Evolutionary conservation across 2,329 filamentous ascomycete species (phyloP), one percentile per base, ranked within the genome.

Genomic region (Pseudocercospora fuligena): DNA sequence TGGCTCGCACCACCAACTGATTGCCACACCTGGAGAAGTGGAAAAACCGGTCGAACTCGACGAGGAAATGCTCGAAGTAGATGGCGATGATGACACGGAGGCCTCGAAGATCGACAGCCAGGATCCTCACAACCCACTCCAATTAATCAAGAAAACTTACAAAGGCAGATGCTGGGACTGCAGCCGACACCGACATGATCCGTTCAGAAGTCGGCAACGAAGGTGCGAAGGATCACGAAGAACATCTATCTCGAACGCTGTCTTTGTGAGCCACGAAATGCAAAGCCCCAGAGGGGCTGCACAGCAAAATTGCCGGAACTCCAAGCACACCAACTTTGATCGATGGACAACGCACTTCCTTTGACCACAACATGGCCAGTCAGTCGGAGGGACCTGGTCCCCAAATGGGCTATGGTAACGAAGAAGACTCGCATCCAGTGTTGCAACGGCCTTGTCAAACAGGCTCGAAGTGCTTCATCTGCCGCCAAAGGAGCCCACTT

Each of bases 71-170:
- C 27, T 66, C 7, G 64, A 66, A 31, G 59, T 63, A 25, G 64
- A 59, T 19, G 64, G 64, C 2, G 64, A 60, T n/a, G 64, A 63
- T n/a, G 64, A 66, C 40, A 51, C 58, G n/a, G 60, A 66, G 27
- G 49, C 46, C 14, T 43, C 59, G 5, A 60, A 63, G 43, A 19
- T 7, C 27, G 57, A 62, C 59, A 66, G 64, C 33, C 59, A 66
- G 60, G 57, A 61, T 21, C 56, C 56, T 12, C 63, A 65, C 63
- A 61, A 31, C n/a, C 3, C 53, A 11, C 23, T 65, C 5, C 40
- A 29, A n/a, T 3, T 65, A 27, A 56, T 65, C 56, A 65, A 61
- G 54, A 47, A 25, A 47, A 25, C 40, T 29, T 31, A 46, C 57
- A 6, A 60, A 57, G 29, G 31, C 31, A 9, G 46, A 57, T n/a